Base-by-base conservation (phyloP, 1,139 yeast species). In the Yamadazyma trypodendri region DNA sequence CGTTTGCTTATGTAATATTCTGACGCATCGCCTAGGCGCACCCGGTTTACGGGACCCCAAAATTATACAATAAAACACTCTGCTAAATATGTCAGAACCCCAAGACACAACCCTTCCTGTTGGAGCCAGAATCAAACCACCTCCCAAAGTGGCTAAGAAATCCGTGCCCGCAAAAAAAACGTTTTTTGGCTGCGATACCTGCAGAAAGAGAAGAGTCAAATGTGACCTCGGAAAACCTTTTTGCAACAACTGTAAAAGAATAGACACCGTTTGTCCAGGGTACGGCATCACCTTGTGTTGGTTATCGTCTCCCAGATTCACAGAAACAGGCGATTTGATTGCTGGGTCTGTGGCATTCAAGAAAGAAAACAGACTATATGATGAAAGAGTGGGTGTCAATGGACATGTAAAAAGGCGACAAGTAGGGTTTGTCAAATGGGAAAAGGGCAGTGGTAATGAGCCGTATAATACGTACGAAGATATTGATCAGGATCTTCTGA, bases 241-340 rank as follows among this genome's bases (percentile, higher is more conserved):
- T 12, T 75, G 81, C 50, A 54, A 55, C 13, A 64, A 71, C 35
- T 75, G 81, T 50, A 38, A 51, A 11, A 64, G 61, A 39, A 61
- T 65, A 54, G 79, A 82, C 1, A 55, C 84, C 17, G 65, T 68
- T 4, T 88, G 96, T 54, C 88, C 84, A 23, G 96, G 96, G 0
- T 88, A 87, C 52, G 87, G 80, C 42, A 82, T 88, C 45, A 85
- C 84, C 45, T 72, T 88, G 20, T 67, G 89, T 45, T 88, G 96
- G 96, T 77, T 84, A 8, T 62, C 61, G 16, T 80, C 84, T 2
- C 62, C 79, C 5, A 58, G 63, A 38, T 80, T 77, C 45, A 68
- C 51, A 16, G 37, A 41, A n/a, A 22, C 33, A 17, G 50, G 49
- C 30, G 41, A 52, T 46, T 28, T 53, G 36, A 48, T 43, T 3